Conservation (phyloP, 305 asterid genomes). For the Fraxinus floribunda region DNA sequence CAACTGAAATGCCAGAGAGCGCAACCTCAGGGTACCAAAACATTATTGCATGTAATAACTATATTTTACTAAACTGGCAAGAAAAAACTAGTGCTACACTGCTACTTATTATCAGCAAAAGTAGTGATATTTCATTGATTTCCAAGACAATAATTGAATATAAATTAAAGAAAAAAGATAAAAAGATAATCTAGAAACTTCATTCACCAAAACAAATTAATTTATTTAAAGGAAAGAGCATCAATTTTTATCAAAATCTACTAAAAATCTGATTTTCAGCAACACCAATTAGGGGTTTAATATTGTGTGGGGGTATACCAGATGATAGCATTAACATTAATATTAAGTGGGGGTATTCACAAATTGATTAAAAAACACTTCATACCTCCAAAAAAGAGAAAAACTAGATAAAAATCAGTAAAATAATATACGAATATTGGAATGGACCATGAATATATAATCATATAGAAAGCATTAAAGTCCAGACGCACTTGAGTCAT, state of each 20-base stretch:
- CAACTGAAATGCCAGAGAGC: neutral
- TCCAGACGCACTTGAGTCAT: constrained; percentile 71
- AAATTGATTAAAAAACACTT: constrained; percentile 15
- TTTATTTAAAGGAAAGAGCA: neutral
- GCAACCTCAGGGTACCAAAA: constrained; percentile 1
- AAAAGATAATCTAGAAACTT: neutral
- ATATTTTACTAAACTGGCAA: constrained; percentile 7
- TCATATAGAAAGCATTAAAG: constrained; percentile 23
- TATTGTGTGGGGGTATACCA: constrained; percentile 1
- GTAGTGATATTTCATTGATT: neutral
- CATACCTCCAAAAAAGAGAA: constrained; percentile 16
- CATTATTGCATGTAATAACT: neutral
- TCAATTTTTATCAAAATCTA: neutral
- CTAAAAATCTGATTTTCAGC: neutral
- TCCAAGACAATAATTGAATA: neutral
- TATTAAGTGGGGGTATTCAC: constrained; percentile 11
- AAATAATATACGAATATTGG: constrained; percentile 3
- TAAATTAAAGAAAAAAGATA: neutral
- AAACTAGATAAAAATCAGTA: constrained; percentile 22
- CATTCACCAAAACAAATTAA: neutral
- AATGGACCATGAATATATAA: constrained; percentile 13
- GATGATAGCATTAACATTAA: neutral
- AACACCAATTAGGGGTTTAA: neutral
- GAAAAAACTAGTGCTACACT: neutral
- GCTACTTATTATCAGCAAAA: neutral